Evolutionary conservation across 139 green algal species (phyloP), one percentile per base, ranked within the genome.

Genomic region (Spirogloea muscicola): DNA sequence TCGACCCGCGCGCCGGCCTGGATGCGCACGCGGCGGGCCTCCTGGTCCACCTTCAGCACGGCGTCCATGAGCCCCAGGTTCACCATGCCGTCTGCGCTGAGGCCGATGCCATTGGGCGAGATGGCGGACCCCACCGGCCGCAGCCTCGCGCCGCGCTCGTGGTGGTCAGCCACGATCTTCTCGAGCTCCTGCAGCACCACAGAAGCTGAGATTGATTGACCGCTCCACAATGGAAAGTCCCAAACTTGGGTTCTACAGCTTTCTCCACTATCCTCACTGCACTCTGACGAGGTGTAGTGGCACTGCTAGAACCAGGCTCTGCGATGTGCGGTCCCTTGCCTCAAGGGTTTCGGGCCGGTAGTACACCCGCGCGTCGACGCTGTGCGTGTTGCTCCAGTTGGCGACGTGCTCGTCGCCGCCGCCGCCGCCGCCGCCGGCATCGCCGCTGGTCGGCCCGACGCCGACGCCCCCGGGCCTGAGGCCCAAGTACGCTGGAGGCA

Each of bases 301-400:
- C n/a, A n/a, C n/a, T n/a, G n/a, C n/a, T n/a, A n/a, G n/a, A n/a
- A n/a, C n/a, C n/a, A n/a, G n/a, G n/a, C n/a, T n/a, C n/a, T n/a
- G n/a, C n/a, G n/a, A n/a, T n/a, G n/a, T n/a, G n/a, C n/a, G n/a
- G n/a, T n/a, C n/a, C n/a, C n/a, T n/a, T 57, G 59, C 62, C 49
- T 85, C 81, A 67, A 89, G 64, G 18, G 60, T 91, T 76, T 97
- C 91, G 1, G 94, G 91, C 62, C 92, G 83, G 74, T 91, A 91
- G 25, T 87, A 87, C n/a, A 72, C 77, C 60, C 84, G 88, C 58
- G 37, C 58, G 49, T 3, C 1, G 3, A 84, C 83, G 52, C 88
- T 81, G 69, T 98, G 92, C n/a, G 94, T 98, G 58, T 74, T 89
- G 21, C 87, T 94, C 94, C 94, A 98, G 84, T 98, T 98, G 37